Evolutionary conservation across 306 rosid species (phyloP).

Genomic region (Pachyrhizus erosus): DNA sequence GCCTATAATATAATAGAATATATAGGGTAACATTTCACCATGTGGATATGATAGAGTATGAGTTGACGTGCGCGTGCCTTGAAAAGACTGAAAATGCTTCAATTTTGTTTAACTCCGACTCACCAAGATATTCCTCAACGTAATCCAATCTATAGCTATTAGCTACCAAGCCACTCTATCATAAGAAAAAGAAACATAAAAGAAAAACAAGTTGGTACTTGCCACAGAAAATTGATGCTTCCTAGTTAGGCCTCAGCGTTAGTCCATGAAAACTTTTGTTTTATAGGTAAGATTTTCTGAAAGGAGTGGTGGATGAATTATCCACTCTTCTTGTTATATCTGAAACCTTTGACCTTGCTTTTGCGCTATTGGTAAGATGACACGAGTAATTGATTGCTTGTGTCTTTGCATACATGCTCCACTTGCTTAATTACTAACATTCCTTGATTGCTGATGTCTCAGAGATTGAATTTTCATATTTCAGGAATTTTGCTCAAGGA

Average conservation of each 20-base stretch:
- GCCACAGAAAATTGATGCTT: constrained; percentile 5
- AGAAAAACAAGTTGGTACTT: neutral
- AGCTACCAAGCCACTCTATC: neutral
- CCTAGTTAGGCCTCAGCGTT: neutral
- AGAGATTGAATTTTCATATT: constrained; percentile 11
- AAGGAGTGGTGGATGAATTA: neutral
- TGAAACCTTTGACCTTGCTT: neutral
- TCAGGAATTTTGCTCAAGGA: constrained; percentile 7
- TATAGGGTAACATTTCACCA: neutral
- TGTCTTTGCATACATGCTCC: neutral
- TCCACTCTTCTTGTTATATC: neutral
- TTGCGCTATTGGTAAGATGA: neutral
- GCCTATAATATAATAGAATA: neutral
- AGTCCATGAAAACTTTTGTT: neutral
- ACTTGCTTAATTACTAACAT: neutral
- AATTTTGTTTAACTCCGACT: neutral
- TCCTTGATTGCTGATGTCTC: neutral
- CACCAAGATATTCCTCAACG: constrained; percentile 16
- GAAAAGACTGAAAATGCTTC: constrained; percentile 8
- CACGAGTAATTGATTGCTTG: neutral
- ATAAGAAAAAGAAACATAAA: neutral
- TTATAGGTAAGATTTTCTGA: neutral
- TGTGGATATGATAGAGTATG: neutral
- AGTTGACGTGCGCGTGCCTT: neutral
- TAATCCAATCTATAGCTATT: neutral